phyloP scores from a whole-genome alignment of 176 grass and related monocot genomes.

The Juncus inflexus region DNA sequence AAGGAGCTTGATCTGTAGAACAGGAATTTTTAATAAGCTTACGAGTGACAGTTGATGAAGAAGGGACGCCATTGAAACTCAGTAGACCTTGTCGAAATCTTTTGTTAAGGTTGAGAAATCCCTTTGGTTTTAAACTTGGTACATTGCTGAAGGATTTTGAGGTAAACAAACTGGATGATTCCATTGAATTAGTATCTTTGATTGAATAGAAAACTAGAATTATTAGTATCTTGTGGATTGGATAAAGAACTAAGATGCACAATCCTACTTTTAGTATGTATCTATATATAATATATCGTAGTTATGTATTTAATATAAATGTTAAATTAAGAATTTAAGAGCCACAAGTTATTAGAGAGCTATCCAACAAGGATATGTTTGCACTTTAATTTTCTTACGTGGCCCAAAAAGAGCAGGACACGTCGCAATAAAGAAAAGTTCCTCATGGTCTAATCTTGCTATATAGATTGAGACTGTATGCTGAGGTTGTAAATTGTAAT shows the following conservation, averaged over 20 bases:
- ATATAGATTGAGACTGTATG: slow-evolving; percentile 14
- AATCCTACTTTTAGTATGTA: not conserved
- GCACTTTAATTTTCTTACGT: no score
- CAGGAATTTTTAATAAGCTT: not conserved
- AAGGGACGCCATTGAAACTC: not conserved
- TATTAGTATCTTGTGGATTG: not conserved
- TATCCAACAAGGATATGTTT: slow-evolving; percentile 32
- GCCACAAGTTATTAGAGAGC: slow-evolving; percentile 36
- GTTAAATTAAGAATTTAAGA: slow-evolving; percentile 1
- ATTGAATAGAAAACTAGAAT: not conserved
- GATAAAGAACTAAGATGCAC: not conserved
- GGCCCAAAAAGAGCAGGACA: not conserved
- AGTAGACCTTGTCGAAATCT: slow-evolving; percentile 10
- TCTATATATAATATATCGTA: not conserved
- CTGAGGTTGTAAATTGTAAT: no score
- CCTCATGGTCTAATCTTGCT: not conserved
- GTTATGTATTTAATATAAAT: no score
- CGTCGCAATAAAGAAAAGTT: not conserved
- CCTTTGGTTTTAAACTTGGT: slow-evolving; percentile 18
- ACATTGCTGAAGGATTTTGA: slow-evolving; percentile 36
- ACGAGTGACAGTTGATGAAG: slow-evolving; percentile 29
- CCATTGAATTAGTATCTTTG: slow-evolving; percentile 26
- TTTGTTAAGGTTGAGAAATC: slow-evolving; percentile 25
- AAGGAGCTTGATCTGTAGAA: no score
- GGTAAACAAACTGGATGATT: slow-evolving; percentile 51